Base-by-base conservation (phyloP, 164 flowering plant genomes). In the Magnolia sinica region DNA sequence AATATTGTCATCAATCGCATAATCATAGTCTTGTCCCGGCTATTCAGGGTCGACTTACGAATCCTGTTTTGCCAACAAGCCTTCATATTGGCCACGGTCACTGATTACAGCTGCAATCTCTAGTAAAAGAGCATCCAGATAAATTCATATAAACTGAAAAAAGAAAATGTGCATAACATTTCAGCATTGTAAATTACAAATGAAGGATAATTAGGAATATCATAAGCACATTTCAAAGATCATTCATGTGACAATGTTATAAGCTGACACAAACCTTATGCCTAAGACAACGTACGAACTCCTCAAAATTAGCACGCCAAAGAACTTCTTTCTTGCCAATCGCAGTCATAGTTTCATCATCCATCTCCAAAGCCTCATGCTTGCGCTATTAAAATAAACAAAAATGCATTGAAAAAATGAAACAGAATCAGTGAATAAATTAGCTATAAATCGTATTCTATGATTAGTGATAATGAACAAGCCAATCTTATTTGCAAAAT, bases 251-350 rank as follows among this genome's bases (percentile, higher is more conserved):
- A 49, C 19, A 49, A 14, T 23, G 18, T 31, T 64, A 29, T 8
- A n/a, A 24, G 45, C n/a, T 27, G 73, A 76, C 59, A 75, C 81
- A 55, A 70, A 94, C 99, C 99, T 96, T 90, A 68, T 88, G 87
- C 80, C 93, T 85, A 68, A 96, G 88, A 76, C 85, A 85, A 37
- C 86, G 87, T 0, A 89, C 79, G 73, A 96, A 91, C 78, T 90
- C 97, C 75, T 91, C 98, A 81, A 89, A 91, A 84, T 92, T 96
- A 58, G 87, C 90, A 64, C 97, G 97, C 97, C 97, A 96, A 79
- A 92, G 83, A 74, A 90, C 81, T 76, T 85, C 83, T 85, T 83
- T 87, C 72, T 88, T 86, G 24, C 70, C 75, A 71, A 79, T 73
- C 45, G 77, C 24, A 77, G 68, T 84, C 50, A 67, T 79, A 1